These are phyloP conservation scores for Niebla homalea DNA, from an alignment of 495 filamentous ascomycete species.

Conservation along the genomic window DNA sequence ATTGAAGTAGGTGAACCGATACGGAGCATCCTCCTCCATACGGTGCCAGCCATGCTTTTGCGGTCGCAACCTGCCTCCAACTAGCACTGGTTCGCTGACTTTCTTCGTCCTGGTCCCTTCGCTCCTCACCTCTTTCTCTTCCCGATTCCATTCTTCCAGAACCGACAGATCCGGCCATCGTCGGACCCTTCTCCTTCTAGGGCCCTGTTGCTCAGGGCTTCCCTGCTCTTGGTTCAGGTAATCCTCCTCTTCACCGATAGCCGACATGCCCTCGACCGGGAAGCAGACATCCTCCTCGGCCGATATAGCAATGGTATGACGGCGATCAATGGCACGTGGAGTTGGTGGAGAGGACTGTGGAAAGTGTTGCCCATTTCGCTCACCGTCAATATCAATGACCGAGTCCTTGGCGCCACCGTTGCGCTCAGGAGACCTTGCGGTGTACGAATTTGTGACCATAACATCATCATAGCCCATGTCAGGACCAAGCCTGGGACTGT, in stretches of 20 bases:
- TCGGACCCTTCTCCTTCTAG: constrained; percentile 39
- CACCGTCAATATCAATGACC: constrained; percentile 46
- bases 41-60: constrained; percentile 70
- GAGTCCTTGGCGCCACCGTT: constrained; percentile 36
- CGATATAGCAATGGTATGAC: constrained; percentile 38
- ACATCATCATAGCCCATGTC: constrained; percentile 66
- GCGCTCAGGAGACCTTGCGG: constrained; percentile 28
- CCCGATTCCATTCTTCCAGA: constrained; percentile 78
- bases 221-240: constrained; percentile 29
- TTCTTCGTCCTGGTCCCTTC: constrained; percentile 82
- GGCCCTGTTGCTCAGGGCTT: constrained; percentile 22
- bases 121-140: constrained; percentile 82
- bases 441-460: constrained; percentile 51
- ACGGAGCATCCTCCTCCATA: constrained; percentile 80
- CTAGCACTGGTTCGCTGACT: constrained; percentile 81
- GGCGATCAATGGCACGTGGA: constrained; percentile 27
- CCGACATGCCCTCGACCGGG: constrained; percentile 63
- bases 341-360: constrained; percentile 22
- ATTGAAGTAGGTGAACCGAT: constrained; percentile 96
- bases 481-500: constrained; percentile 48
- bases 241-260: constrained; percentile 74
- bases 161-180: constrained; percentile 60
- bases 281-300: constrained; percentile 91
- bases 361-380: constrained; percentile 19
- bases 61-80: constrained; percentile 76